phyloP scores from a whole-genome alignment of 2,329 filamentous ascomycete species.

The Neonectria punicea region DNA sequence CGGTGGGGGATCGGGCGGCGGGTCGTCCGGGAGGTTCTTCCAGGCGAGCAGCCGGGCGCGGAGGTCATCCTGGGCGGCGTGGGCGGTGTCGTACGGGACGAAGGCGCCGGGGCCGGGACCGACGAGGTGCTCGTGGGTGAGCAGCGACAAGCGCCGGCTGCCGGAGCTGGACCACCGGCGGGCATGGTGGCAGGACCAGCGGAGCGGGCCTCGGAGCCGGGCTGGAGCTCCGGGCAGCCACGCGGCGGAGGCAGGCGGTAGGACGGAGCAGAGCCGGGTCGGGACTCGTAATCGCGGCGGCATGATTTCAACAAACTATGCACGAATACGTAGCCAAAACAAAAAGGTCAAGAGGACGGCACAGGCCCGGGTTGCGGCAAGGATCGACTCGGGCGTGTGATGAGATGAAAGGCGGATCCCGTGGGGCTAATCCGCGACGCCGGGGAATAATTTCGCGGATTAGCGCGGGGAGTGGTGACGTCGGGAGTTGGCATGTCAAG shows the following conservation, averaged over 20 bases:
- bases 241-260: slow-evolving; percentile 4
- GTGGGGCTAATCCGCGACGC: background rate
- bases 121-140: slow-evolving; percentile 47
- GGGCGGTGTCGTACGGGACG: slow-evolving; percentile 46
- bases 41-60: slow-evolving; percentile 49
- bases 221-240: slow-evolving; percentile 22
- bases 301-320: slow-evolving; percentile 4
- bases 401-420: background rate
- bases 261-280: slow-evolving; percentile 8
- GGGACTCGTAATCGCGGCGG: slow-evolving; percentile 10
- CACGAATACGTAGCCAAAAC: background rate
- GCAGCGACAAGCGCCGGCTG: slow-evolving; percentile 29
- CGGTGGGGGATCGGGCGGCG: slow-evolving; percentile 56
- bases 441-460: background rate
- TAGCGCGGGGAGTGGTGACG: slow-evolving; percentile 21
- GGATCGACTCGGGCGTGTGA: background rate
- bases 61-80: slow-evolving; percentile 47
- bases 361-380: background rate
- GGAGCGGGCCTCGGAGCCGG: slow-evolving; percentile 1
- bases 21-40: slow-evolving; percentile 43
- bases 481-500: background rate
- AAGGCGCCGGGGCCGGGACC: slow-evolving; percentile 35
- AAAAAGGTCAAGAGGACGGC: background rate
- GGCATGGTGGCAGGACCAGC: background rate
- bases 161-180: slow-evolving; percentile 23